phyloP scores from a whole-genome alignment of 2,329 filamentous ascomycete species.

The Fusarium verticillioides region DNA sequence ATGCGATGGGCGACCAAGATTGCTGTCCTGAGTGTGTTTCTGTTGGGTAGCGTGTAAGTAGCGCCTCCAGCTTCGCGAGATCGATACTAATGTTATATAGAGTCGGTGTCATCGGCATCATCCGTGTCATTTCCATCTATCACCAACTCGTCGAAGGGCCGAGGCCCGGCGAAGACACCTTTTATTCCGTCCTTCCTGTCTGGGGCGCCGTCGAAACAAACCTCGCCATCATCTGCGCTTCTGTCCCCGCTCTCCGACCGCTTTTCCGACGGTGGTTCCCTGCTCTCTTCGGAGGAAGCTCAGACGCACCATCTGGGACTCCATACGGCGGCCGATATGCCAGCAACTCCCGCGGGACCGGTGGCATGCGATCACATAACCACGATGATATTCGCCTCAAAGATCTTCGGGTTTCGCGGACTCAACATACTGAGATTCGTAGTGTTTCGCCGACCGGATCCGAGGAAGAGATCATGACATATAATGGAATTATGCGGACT shows the following conservation, averaged over 20 bases:
- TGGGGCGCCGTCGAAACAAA: slow-evolving; percentile 52
- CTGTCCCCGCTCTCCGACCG: slow-evolving; percentile 50
- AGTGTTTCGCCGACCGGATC: slow-evolving; percentile 49
- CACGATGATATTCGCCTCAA: slow-evolving; percentile 36
- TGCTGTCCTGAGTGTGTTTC: slow-evolving; percentile 54
- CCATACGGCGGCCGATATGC: slow-evolving; percentile 23
- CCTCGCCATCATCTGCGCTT: slow-evolving; percentile 50
- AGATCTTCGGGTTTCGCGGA: slow-evolving; percentile 25
- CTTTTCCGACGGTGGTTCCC: slow-evolving; percentile 49
- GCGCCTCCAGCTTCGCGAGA: neutral
- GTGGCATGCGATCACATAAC: slow-evolving; percentile 25
- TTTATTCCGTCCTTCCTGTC: slow-evolving; percentile 47
- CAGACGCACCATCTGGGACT: slow-evolving; percentile 20
- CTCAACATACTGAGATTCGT: slow-evolving; percentile 49
- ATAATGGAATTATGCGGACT: slow-evolving; percentile 53
- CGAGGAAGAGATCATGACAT: slow-evolving; percentile 55
- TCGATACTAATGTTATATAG: slow-evolving; percentile 25
- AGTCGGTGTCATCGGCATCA: slow-evolving; percentile 48
- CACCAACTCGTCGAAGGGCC: slow-evolving; percentile 41
- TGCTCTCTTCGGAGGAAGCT: slow-evolving; percentile 42
- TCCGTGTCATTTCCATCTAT: slow-evolving; percentile 48
- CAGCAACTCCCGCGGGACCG: slow-evolving; percentile 33
- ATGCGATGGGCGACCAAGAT: slow-evolving; percentile 53
- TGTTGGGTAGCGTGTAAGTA: slow-evolving; percentile 51
- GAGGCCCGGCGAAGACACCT: slow-evolving; percentile 30